Evolutionary conservation across 306 rosid species (phyloP), one percentile per base, ranked within the genome.

Genomic region (Cucurbita ficifolia): DNA sequence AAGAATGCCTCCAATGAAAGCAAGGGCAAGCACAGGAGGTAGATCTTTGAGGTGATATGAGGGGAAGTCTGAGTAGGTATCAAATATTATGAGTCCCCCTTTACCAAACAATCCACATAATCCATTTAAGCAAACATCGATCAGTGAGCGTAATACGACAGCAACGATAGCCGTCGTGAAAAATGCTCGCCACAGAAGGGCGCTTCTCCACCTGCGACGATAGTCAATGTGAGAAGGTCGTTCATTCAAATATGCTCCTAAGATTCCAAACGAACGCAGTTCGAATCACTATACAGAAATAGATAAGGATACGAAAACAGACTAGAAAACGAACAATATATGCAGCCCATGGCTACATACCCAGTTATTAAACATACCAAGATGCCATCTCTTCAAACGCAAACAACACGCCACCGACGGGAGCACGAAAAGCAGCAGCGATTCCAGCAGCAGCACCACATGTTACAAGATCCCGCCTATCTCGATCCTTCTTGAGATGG

Each of bases 361-460:
- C n/a, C 6, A 6, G 42, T 11, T 53, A 43, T 46, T 48, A 49
- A 21, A 49, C 77, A 12, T 74, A 94, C 99, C 99, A 91, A 76
- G 97, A 85, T 64, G 97, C 81, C 99, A 95, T 91, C 88, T 84
- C 97, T 84, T 95, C 99, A 68, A 95, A 80, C 79, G 91, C 96
- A 82, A 95, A 95, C 82, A 95, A 81, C 68, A 95, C 88, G 11
- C 99, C 99, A 29, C 99, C 99, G 58, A 95, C 99, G 71, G 99
- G 97, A 35, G 96, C 80, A 63, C 96, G 96, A 72, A 95, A 95
- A 56, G 97, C 90, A 24, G 96, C 97, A 52, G 97, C 97, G 18
- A 94, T 91, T 65, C 99, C 99, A 69, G 96, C 99, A 45, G 99
- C 99, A 10, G 97, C 74, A 81, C 99, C 99, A 78, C 90, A 86